Evolutionary conservation across 305 asterid species (phyloP), one percentile per base, ranked within the genome.

Genomic region (Fraxinus baroniana): DNA sequence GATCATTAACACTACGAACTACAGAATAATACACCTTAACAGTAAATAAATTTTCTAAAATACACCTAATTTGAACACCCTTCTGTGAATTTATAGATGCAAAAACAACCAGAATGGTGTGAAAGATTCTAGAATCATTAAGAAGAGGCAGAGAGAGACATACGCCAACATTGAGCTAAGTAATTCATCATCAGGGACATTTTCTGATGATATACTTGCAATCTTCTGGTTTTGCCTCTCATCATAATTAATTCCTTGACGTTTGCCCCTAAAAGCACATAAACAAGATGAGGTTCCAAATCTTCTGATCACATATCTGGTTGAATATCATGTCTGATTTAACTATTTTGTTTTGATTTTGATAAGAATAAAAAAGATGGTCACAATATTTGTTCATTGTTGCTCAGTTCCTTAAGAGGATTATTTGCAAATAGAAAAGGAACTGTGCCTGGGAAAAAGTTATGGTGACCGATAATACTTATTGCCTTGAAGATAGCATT

Each of bases 121-220:
- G 46, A 73, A 64, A 71, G 35, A 85, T 80, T 72, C 71, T 1
- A 57, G 32, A 82, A 57, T 81, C 26, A 72, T 37, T 68, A 20
- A 7, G 72, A 57, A 68, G 86, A 46, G 84, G 73, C 81, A 71
- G 79, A 83, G 79, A 78, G 46, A 37, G 79, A 81, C 91, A 28
- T 91, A 93, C 97, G 17, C 87, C 76, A 87, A 75, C 12, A 86
- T 7, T 78, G 94, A 89, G 89, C 88, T 82, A 79, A 93, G 91
- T 62, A 87, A 81, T 76, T 93, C 97, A 85, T 92, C 96, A 64
- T 86, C 92, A 52, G 91, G 83, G 78, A 55, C 83, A 83, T 83
- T 91, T 81, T 88, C 85, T 15, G 89, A 85, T 33, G 49, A 87
- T 77, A 79, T 78, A 24, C 73, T 85, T 73, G 86, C 86, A 66